Evolutionary conservation across 1,284 basidiomycete genomes (phyloP).

Genomic region (Cerrena zonata): DNA sequence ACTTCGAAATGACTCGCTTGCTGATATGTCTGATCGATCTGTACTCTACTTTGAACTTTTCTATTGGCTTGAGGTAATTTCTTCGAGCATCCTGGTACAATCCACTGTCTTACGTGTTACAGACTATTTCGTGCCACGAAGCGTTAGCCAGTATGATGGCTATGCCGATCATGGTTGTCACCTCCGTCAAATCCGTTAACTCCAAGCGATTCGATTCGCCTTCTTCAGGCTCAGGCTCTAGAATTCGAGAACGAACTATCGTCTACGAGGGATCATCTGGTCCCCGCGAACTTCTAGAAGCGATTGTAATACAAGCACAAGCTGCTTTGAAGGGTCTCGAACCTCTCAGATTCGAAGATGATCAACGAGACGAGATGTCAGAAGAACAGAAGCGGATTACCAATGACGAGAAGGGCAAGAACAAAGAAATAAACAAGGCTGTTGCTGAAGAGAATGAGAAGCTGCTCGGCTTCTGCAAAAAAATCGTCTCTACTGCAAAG

Average conservation of each 20-base stretch:
- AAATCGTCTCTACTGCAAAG: constrained; percentile 71
- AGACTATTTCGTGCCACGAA: constrained; percentile 88
- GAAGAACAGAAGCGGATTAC: constrained; percentile 82
- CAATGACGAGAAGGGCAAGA: constrained; percentile 52
- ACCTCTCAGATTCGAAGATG: constrained; percentile 46
- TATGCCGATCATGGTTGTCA: constrained; percentile 86
- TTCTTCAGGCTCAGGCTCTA: constrained; percentile 28
- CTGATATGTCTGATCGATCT: constrained; percentile 86
- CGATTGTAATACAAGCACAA: constrained; percentile 81
- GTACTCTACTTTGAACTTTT: constrained; percentile 83
- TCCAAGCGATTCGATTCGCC: constrained; percentile 41
- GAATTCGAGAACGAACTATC: constrained; percentile 69
- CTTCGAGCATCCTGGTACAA: constrained; percentile 1
- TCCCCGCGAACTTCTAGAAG: constrained; percentile 84
- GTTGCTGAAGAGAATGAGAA: constrained; percentile 65
- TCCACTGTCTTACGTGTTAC: constrained; percentile 2
- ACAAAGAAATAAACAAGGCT: constrained; percentile 40
- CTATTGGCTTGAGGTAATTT: constrained; percentile 79
- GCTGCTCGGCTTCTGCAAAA: constrained; percentile 65
- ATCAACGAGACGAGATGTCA: constrained; percentile 58
- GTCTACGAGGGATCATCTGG: constrained; percentile 84
- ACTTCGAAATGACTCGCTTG: constrained; percentile 82
- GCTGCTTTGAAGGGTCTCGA: constrained; percentile 82
- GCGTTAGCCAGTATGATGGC: constrained; percentile 89
- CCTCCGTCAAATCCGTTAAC: constrained; percentile 57